Evolutionary conservation across 768 basidiomycete genomes (phyloP).

Genomic region (Amanita polypyramis): DNA sequence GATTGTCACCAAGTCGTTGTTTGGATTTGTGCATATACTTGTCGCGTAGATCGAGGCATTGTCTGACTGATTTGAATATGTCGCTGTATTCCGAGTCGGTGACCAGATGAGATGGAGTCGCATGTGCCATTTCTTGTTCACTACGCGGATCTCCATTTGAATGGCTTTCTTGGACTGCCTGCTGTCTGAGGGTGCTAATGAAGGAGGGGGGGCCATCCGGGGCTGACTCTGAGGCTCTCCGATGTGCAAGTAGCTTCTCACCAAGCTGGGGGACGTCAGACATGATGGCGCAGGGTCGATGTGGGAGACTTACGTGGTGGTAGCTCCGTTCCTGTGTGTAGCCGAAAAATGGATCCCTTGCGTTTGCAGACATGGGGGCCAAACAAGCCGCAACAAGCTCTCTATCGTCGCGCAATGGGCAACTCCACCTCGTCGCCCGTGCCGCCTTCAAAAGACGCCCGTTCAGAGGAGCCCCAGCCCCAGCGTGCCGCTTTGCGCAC

Average conservation of each 20-base stretch:
- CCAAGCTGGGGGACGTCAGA: slow-evolving; percentile 42
- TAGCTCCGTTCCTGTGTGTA: slow-evolving; percentile 72
- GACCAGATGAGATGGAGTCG: slow-evolving; percentile 21
- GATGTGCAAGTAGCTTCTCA: slow-evolving; percentile 60
- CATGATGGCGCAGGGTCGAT: slow-evolving; percentile 3
- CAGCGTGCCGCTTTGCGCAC: slow-evolving; percentile 47
- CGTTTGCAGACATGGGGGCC: slow-evolving; percentile 24
- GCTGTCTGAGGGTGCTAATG: not conserved
- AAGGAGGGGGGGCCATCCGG: slow-evolving; percentile 31
- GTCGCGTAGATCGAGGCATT: slow-evolving; percentile 85
- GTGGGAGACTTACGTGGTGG: slow-evolving; percentile 46
- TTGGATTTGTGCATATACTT: slow-evolving; percentile 87
- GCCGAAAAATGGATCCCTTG: slow-evolving; percentile 68
- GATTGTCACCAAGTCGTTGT: slow-evolving; percentile 92
- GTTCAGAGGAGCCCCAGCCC: slow-evolving; percentile 21
- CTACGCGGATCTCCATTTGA: slow-evolving; percentile 4
- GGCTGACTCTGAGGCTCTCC: slow-evolving; percentile 46
- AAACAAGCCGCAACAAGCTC: slow-evolving; percentile 5
- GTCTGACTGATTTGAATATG: slow-evolving; percentile 65
- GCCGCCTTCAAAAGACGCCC: slow-evolving; percentile 2
- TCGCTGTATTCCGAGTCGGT: slow-evolving; percentile 37
- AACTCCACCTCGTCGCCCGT: slow-evolving; percentile 13
- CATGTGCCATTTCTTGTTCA: slow-evolving; percentile 8
- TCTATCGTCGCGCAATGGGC: slow-evolving; percentile 10
- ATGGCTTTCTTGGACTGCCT: not conserved